Evolutionary conservation across 2,329 filamentous ascomycete genomes (phyloP), one percentile per base, ranked within the genome.

Genomic region (Ciborinia camelliae): DNA sequence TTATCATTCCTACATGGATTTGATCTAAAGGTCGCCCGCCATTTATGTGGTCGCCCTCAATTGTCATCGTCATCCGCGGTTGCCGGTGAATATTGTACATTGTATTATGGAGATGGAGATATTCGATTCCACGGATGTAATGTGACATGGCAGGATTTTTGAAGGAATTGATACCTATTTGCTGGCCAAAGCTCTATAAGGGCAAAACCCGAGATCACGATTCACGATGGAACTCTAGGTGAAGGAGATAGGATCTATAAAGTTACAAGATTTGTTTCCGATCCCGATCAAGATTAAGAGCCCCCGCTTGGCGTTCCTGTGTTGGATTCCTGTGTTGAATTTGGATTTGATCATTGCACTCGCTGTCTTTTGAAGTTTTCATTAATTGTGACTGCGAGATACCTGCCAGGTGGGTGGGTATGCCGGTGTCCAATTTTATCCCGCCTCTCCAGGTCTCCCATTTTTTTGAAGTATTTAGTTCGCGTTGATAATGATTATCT

Each of bases 151-250:
- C 18, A n/a, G 57, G 30, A 37, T 48, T 37, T 23, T 39, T 7
- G 26, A 57, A 41, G 52, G 52, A 54, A 14, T 54, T 23, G 12
- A 18, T n/a, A n/a, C n/a, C n/a, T 28, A 30, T 10, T 26, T 45
- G n/a, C 45, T 57, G 53, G 53, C 26, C 53, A 57, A 41, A 57
- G 54, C 54, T 57, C 23, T 57, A n/a, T n/a, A n/a, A 32, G 45
- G 54, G 54, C 54, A 43, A 39, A 48, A 26, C 30, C 50, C 45
- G 57, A 7, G 57, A 20, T n/a, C n/a, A n/a, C n/a, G n/a, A n/a
- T n/a, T n/a, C n/a, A n/a, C n/a, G n/a, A n/a, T n/a, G n/a, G n/a
- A n/a, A n/a, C n/a, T n/a, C n/a, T n/a, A n/a, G 37, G 39, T 20
- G 8, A 18, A 18, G 9, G 10, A 28, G 32, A 30, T 35, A 53